Evolutionary conservation across 1,284 basidiomycete genomes (phyloP).

Genomic region (Omphalotus olearius): DNA sequence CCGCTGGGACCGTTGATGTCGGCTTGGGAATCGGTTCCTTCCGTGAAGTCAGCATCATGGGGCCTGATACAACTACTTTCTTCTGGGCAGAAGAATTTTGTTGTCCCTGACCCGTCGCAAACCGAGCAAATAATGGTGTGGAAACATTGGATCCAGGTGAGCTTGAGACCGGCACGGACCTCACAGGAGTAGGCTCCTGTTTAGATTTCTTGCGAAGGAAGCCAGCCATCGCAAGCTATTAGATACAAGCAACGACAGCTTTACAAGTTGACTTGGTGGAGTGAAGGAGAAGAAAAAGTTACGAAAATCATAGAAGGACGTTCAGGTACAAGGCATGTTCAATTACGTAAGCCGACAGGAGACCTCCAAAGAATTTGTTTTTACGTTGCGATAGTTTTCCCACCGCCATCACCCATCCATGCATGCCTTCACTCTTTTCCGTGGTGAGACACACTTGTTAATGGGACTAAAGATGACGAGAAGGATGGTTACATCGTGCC

Average conservation of each 20-base stretch:
- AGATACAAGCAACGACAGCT: not conserved
- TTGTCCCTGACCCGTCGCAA: conserved; percentile 22
- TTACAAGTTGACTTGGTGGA: no score
- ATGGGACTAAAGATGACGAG: no score
- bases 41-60: conserved; percentile 17
- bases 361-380: no score
- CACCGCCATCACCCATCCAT: no score
- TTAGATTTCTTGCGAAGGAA: conserved; percentile 48
- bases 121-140: conserved; percentile 37
- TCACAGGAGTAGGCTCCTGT: conserved; percentile 17
- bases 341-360: no score
- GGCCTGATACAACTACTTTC: conserved; percentile 8
- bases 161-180: conserved; percentile 11
- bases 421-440: no score
- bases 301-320: no score
- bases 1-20: not conserved
- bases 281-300: no score
- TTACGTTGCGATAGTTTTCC: no score
- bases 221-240: conserved; percentile 37
- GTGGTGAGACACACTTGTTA: no score
- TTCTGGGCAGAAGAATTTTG: conserved; percentile 9
- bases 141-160: conserved; percentile 18
- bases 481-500: no score
- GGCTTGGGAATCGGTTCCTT: conserved; percentile 22
- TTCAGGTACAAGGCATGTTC: no score